Evolutionary conservation across 306 rosid genomes (phyloP), one percentile per base, ranked within the genome.

Genomic region (Ceratonia siliqua): DNA sequence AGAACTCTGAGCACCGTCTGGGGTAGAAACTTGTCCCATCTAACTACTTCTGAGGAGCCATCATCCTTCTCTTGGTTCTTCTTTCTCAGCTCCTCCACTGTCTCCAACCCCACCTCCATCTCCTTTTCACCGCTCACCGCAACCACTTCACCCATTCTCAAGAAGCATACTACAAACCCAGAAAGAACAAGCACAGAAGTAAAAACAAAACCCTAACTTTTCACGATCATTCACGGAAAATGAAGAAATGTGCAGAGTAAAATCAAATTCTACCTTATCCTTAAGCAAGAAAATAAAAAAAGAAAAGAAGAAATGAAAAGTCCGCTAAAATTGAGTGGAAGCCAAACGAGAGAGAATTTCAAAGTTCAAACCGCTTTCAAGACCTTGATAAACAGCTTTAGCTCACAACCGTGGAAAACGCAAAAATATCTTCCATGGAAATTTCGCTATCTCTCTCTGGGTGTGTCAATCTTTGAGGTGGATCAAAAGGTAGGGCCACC

Each of bases 61-160:
- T 67, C 82, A 13, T n/a, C 57, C 18, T 78, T 77, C 32, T 42
- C 70, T 0, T 21, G 64, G 12, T 42, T 71, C 27, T 22, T 38
- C 24, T 14, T 58, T 46, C 15, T 49, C n/a, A 53, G 27, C 10
- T 68, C 41, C 45, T 65, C 14, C 22, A 36, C 52, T 8, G 15
- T 30, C 58, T 74, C 79, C 36, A 15, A 48, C 68, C 70, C 78
- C 33, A 32, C 77, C 72, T 52, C 62, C 42, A 35, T 33, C 6
- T 24, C 35, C 65, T 64, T 76, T 12, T 21, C 36, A 27, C 72
- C 24, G 25, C 72, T 72, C 57, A 70, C 48, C 27, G 71, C 58
- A 41, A 14, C 62, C 35, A 7, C 78, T 73, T 85, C 88, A 78
- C 62, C 82, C 89, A 87, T 83, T 78, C 58, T 79, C 86, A 32